Conservation (phyloP, 345 rosid genomes). For the Brassica incana region DNA sequence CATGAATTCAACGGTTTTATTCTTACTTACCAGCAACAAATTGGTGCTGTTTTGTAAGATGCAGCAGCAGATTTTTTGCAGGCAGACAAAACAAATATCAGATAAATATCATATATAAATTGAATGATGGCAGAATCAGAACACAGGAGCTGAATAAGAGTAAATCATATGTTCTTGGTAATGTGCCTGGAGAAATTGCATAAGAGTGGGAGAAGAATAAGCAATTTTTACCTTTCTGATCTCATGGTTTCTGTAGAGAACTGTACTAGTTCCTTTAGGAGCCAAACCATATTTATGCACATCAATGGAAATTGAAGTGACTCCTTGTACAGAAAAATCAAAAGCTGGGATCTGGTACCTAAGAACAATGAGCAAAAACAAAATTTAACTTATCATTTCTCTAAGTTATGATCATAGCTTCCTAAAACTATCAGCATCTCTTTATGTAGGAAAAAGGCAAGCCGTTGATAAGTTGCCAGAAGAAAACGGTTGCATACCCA, state of each 20-base stretch:
- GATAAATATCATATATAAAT: background rate
- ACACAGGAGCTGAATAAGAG: background rate
- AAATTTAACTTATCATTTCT: background rate
- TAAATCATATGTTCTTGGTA: background rate
- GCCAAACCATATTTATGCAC: background rate
- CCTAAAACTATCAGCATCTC: background rate
- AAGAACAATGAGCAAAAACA: background rate
- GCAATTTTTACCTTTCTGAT: background rate
- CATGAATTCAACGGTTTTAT: background rate
- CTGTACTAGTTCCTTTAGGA: background rate
- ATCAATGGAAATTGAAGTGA: background rate
- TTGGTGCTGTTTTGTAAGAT: background rate
- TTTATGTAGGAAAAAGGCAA: background rate
- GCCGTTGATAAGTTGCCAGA: background rate
- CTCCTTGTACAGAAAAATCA: background rate
- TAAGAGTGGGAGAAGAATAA: background rate
- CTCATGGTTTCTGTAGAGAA: background rate
- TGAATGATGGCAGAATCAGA: background rate
- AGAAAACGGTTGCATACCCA: conserved; percentile 48
- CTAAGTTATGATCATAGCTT: background rate
- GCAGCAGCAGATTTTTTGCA: background rate
- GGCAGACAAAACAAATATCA: background rate
- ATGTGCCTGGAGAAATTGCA: background rate
- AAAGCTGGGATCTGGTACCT: background rate
- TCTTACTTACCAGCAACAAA: background rate